Percentiles rank a stretch among this genome's conserved stretches.
Conservation (phyloP, 345 rosid genomes). For the Sisymbrium irio region DNA sequence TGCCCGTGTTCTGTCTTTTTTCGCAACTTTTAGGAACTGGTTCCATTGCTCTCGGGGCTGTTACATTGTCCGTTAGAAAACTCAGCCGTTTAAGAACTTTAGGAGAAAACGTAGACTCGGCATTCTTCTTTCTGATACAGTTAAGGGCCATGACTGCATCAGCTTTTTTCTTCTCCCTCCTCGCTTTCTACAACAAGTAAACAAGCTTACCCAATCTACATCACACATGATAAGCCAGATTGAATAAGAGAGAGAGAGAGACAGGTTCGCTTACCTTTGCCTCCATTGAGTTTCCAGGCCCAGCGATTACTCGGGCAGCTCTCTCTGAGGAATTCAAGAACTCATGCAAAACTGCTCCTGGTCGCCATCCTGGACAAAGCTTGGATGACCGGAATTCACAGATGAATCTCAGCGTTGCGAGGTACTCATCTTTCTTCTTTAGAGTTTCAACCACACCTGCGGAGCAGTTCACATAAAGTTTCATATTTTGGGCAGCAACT, state of each 20-base stretch:
- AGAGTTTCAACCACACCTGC: conserved; percentile 23
- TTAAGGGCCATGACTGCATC: conserved; percentile 28
- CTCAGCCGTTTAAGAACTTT: neutral
- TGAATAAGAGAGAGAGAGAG: neutral
- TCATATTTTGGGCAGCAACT: neutral
- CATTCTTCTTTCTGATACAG: conserved; percentile 12
- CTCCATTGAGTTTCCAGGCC: neutral
- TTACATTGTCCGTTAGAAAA: neutral
- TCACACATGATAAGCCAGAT: neutral
- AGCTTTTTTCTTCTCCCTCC: conserved; percentile 17
- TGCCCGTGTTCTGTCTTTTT: neutral
- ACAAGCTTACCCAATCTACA: conserved; percentile 2
- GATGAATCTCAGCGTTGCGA: conserved; percentile 15
- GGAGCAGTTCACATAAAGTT: neutral
- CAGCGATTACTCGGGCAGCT: conserved; percentile 1
- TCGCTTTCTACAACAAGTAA: conserved; percentile 14
- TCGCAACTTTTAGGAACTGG: neutral
- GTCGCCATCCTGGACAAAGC: neutral
- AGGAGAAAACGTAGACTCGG: conserved; percentile 6
- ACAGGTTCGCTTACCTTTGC: conserved; percentile 5
- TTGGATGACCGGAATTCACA: conserved; percentile 14
- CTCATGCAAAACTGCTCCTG: conserved; percentile 14
- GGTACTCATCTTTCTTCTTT: conserved; percentile 1
- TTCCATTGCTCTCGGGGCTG: neutral
- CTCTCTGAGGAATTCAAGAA: neutral